Base-by-base conservation (phyloP, 2,329 filamentous ascomycete species). In the Periconia macrospinosa region DNA sequence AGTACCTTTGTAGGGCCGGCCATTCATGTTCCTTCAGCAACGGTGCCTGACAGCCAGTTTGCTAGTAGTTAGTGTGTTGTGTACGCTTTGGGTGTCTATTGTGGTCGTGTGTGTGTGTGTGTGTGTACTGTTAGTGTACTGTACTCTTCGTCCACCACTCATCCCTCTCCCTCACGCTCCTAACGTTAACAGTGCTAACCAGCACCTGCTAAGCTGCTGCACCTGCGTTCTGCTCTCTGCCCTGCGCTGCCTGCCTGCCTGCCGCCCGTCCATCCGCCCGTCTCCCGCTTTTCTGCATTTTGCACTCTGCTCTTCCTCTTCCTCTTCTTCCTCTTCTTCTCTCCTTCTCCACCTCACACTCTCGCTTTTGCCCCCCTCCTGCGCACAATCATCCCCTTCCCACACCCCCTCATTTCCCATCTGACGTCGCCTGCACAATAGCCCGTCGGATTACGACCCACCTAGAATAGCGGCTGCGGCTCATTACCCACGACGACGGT, bases 381-480 rank as follows among this genome's bases (percentile, higher is more conserved):
- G 42, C 20, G 42, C 42, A 20, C 18, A 23, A 14, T n/a, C 23
- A 15, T 33, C 23, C 27, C 20, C 23, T 35, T 27, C 30, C n/a
- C 50, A 30, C 11, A 17, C 40, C 17, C 20, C 8, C 15, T 49
- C 20, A 18, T 19, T 15, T 8, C 30, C 19, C 48, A 44, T 35
- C 20, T 35, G 41, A 43, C 46, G 30, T 41, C 51, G 48, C 48
- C 15, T n/a, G 33, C 33, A 13, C 33, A 37, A 37, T 37, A 41
- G 50, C 49, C 55, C 42, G 55, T 53, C 55, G 58, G 47, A 55
- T 45, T 55, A 58, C 59, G 59, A 54, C 61, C 62, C 65, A 59
- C 62, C 55, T 45, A 9, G 45, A 57, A 54, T 48, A 17, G 45
- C 58, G 55, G 56, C 60, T 57, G 66, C 62, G 55, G 53, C 59